Evolutionary conservation across 208 protist genomes (phyloP), one percentile per base, ranked within the genome.

Genomic region (Wallacemonas sp.): DNA sequence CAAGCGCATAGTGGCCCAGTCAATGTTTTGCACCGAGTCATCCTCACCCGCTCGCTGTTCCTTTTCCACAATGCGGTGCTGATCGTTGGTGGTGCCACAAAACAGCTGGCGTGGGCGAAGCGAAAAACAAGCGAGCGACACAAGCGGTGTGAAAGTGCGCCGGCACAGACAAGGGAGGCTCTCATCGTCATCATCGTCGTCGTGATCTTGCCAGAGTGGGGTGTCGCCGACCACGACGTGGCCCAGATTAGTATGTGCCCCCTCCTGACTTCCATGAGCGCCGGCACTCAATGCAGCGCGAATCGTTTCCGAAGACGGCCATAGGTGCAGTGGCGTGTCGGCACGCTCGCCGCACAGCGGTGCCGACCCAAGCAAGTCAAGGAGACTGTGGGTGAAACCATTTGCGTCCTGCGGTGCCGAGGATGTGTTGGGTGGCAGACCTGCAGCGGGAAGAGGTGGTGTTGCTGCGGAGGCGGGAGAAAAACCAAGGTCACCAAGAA

Each of bases 401-500:
- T n/a, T n/a, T n/a, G n/a, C n/a, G n/a, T n/a, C n/a, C n/a, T n/a
- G n/a, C n/a, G n/a, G n/a, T n/a, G n/a, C n/a, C n/a, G n/a, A n/a
- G n/a, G n/a, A n/a, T n/a, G n/a, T n/a, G n/a, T n/a, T n/a, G n/a
- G n/a, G n/a, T n/a, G n/a, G n/a, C n/a, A n/a, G n/a, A n/a, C n/a
- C n/a, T n/a, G n/a, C n/a, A n/a, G n/a, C n/a, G n/a, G n/a, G n/a
- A n/a, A n/a, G n/a, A n/a, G n/a, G n/a, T 53, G 45, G 45, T 5
- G 10, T 19, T 53, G 24, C 24, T 5, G 4, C 6, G 24, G 19
- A 53, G 3, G 45, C 6, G 24, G 45, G 32, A 30, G 32, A 53
- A 19, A 83, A 66, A 21, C 79, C 15, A 3, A 91, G 34, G 57
- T 91, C 81, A 32, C 85, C 80, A 5, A 87, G 27, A 36, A 83